Conservation (phyloP, 306 rosid species). For the Biancaea sappan region DNA sequence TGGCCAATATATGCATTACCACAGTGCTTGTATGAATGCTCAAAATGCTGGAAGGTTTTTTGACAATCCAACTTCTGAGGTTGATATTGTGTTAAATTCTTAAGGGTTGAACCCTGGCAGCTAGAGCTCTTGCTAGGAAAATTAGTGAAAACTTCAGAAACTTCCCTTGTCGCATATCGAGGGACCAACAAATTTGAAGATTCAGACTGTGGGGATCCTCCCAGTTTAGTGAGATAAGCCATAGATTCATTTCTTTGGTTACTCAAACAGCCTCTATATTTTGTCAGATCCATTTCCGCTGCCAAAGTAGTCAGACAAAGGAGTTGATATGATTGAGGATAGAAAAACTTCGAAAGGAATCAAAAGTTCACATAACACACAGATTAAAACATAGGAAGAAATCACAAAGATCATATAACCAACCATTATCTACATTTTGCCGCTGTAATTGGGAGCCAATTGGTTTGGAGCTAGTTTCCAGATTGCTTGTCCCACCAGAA, state of each 20-base stretch:
- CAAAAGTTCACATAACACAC: not conserved
- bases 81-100: conserved; percentile 28
- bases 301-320: conserved; percentile 13
- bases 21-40: conserved; percentile 5
- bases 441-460: conserved; percentile 24
- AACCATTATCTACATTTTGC: conserved; percentile 39
- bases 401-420: not conserved
- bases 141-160: conserved; percentile 20
- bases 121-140: conserved; percentile 1
- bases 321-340: not conserved
- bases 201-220: conserved; percentile 8
- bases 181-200: conserved; percentile 26
- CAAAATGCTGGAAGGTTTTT: not conserved
- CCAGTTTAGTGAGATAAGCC: conserved; percentile 18
- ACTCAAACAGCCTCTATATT: conserved; percentile 5
- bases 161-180: conserved; percentile 18
- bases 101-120: conserved; percentile 19
- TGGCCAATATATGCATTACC: not conserved
- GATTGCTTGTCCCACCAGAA: conserved; percentile 27
- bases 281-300: conserved; percentile 15
- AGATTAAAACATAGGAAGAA: conserved; percentile 15
- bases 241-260: conserved; percentile 24
- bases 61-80: conserved; percentile 23
- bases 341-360: not conserved
- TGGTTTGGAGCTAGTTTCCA: conserved; percentile 20